Base-by-base conservation (phyloP, 257 asterid genomes). In the Gentiana straminea region DNA sequence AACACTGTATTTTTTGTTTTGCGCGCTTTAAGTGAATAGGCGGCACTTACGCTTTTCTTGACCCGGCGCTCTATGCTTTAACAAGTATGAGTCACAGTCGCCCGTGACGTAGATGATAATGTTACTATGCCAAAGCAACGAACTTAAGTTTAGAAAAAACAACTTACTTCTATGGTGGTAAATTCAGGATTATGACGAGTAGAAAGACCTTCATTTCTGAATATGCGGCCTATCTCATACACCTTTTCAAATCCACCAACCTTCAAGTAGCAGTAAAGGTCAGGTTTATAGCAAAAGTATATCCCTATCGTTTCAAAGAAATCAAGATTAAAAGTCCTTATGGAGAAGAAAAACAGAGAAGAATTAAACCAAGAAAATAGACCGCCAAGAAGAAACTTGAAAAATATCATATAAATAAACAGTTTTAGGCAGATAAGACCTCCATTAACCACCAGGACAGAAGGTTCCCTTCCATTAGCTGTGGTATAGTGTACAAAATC, bases 151-250 rank as follows among this genome's bases (percentile, higher is more conserved):
- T 35, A 55, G 64, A 52, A 52, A 47, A 57, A 35, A 70, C 33
- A 59, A 41, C 68, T 72, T 74, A 92, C 98, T 93, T 92, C 99
- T 63, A 92, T 88, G 50, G 99, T 88, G 75, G 99, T 92, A 73
- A 92, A 92, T 70, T 92, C 99, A 43, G 99, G 99, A 78, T 92
- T 92, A 76, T 92, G 99, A 38, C 97, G 99, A 43, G 99, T 92
- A 56, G 99, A 92, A 73, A 88, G 77, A 69, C 99, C 99, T 75
- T 92, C 99, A 54, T 92, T 92, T 45, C 97, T 81, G 69, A 88
- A 92, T 64, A 92, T 85, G 63, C 99, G 84, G 45, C 99, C 97
- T 34, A 92, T 80, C 76, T 92, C 99, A 49, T 92, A 92, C 50
- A 92, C 99, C 64, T 83, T 92, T 68, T 92, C 99, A 58, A 92